Percentiles rank a stretch among this genome's conserved stretches.
Conservation (phyloP, 1,139 yeast species). For the Candida glucosophila region DNA sequence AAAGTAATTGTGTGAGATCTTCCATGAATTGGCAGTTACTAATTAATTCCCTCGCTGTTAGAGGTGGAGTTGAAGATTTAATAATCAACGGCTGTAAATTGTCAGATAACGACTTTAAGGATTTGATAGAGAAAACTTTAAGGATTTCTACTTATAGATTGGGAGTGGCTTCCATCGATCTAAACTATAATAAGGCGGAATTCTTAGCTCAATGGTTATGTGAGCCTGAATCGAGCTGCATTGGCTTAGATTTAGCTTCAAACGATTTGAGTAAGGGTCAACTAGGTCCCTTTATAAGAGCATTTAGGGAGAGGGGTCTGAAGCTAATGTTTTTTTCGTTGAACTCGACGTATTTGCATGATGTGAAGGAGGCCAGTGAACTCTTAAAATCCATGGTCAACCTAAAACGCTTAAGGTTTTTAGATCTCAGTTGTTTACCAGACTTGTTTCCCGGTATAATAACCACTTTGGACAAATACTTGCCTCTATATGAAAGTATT, state of each 20-base stretch:
- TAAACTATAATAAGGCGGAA: conserved; percentile 48
- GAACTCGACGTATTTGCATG: conserved; percentile 54
- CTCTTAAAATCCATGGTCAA: conserved; percentile 43
- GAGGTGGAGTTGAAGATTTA: conserved; percentile 78
- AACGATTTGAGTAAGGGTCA: conserved; percentile 59
- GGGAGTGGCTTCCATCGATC: conserved; percentile 69
- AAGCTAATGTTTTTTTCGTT: conserved; percentile 58
- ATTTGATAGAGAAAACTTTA: conserved; percentile 47
- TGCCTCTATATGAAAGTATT: conserved; percentile 60
- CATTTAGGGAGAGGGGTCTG: conserved; percentile 26
- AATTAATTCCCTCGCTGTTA: conserved; percentile 42
- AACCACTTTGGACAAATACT: conserved; percentile 47
- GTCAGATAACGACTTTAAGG: conserved; percentile 40
- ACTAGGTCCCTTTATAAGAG: conserved; percentile 41
- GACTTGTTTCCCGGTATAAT: conserved; percentile 65
- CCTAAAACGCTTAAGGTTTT: conserved; percentile 52
- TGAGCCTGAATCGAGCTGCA: conserved; percentile 42
- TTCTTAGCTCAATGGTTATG: conserved; percentile 58
- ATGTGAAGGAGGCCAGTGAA: conserved; percentile 46
- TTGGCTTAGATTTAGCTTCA: conserved; percentile 81
- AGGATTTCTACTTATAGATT: conserved; percentile 52
- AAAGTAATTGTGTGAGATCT: conserved; percentile 40
- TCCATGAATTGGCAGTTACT: conserved; percentile 74
- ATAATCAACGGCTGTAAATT: conserved; percentile 75
- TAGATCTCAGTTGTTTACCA: conserved; percentile 73